Base-by-base conservation (phyloP, 2,329 filamentous ascomycete genomes). In the Drechslerella coelobrocha region DNA sequence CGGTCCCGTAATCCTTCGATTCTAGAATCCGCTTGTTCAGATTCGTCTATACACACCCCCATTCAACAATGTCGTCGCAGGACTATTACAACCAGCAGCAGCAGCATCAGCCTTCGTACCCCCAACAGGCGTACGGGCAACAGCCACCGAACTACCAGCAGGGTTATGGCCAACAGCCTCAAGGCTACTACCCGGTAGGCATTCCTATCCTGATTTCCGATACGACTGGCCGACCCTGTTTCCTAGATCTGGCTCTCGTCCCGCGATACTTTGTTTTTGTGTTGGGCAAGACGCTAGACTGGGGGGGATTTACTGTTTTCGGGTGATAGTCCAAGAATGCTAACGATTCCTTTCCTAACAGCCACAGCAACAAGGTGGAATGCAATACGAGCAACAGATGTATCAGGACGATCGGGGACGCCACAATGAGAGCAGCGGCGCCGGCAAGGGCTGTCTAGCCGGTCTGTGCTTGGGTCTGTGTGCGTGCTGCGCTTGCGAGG, bases 391-490 rank as follows among this genome's bases (percentile, higher is more conserved):
- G 48, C 65, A 71, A 24, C 65, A 54, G 43, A 52, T 47, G 17
- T 68, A 68, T 45, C 45, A 66, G 10, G 63, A 71, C 43, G 54
- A 71, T 21, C 39, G 66, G 56, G 66, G 59, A 24, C 57, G 39
- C 19, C 51, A 57, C 14, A 41, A 34, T 17, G 48, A 48, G 23
- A 19, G 29, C 19, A 50, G 57, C 14, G 66, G 59, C 48, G 56
- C 65, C 8, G 56, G 27, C 21, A 51, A 51, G 45, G 66, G 66
- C 39, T 71, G 66, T 63, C 59, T 71, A 17, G 66, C 66, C 27
- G 66, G 66, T 39, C 59, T 71, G 66, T 71, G 66, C 41, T 48
- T 34, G 47, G 66, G 66, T 71, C 59, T 71, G 26, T 71, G 66
- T 34, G 66, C 54, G 19, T 71, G 66, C 31, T 71, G 66, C 24